Conservation (phyloP, 2,329 filamentous ascomycete species). For the Epichloe typhina region DNA sequence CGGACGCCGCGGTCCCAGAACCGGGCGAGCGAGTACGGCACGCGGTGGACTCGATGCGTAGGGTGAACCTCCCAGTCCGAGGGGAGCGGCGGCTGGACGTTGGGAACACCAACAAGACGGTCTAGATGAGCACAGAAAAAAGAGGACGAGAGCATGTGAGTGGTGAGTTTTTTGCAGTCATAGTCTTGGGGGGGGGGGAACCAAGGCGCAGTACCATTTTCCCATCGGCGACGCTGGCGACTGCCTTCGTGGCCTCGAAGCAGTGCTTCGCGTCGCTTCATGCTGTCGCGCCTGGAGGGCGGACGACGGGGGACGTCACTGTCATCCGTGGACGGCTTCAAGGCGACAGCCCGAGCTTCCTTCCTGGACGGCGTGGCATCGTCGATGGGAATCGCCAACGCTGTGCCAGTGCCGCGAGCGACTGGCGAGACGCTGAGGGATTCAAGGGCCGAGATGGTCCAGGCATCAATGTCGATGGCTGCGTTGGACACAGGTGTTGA, state of each 20-base stretch:
- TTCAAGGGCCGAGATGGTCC: slow-evolving; percentile 47
- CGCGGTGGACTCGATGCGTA: slow-evolving; percentile 61
- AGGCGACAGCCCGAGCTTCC: slow-evolving; percentile 10
- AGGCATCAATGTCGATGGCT: slow-evolving; percentile 49
- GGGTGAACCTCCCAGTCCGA: slow-evolving; percentile 74
- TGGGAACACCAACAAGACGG: slow-evolving; percentile 73
- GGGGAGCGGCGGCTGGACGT: slow-evolving; percentile 68
- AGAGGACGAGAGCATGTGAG: not conserved
- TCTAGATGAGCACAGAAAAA: slow-evolving; percentile 37
- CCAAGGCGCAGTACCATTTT: slow-evolving; percentile 54
- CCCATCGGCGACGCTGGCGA: slow-evolving; percentile 77
- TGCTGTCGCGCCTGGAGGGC: slow-evolving; percentile 39
- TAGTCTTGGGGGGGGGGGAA: too few relatives aligned
- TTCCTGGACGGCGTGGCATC: slow-evolving; percentile 19
- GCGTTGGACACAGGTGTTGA: slow-evolving; percentile 14
- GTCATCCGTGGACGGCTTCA: slow-evolving; percentile 11
- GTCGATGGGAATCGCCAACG: slow-evolving; percentile 67
- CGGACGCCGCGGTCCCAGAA: slow-evolving; percentile 58
- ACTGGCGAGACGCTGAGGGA: slow-evolving; percentile 41
- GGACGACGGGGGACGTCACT: slow-evolving; percentile 30
- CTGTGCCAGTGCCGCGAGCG: slow-evolving; percentile 46
- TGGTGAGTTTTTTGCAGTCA: not conserved
- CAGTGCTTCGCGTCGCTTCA: slow-evolving; percentile 54
- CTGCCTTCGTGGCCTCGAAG: slow-evolving; percentile 86
- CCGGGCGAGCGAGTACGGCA: slow-evolving; percentile 82